These are phyloP conservation scores for Trichoderma atrobrunneum DNA, from an alignment of 2,329 filamentous ascomycete species.

Conservation along the genomic window DNA sequence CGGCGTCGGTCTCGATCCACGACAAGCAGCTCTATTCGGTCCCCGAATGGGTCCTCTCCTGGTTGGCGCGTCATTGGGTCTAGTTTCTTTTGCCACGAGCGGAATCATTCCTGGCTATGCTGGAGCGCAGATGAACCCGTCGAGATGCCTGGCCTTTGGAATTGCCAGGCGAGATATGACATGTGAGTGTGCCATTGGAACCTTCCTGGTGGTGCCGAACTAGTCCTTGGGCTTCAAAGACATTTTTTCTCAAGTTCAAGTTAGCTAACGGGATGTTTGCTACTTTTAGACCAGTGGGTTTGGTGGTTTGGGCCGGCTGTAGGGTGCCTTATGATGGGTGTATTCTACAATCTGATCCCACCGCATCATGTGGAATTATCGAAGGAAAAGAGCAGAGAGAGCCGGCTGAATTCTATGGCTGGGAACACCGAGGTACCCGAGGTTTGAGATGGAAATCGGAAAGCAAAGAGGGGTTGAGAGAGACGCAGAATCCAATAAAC, in stretches of 20 bases:
- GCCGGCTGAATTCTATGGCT: neutral
- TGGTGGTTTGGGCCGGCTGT: constrained; percentile 37
- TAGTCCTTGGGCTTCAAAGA: neutral
- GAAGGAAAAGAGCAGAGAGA: neutral
- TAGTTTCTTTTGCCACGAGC: constrained; percentile 37
- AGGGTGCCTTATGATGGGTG: constrained; percentile 28
- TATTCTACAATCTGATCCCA: constrained; percentile 32
- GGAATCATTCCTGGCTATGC: constrained; percentile 40
- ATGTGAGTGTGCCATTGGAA: constrained; percentile 20
- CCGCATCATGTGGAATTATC: constrained; percentile 26
- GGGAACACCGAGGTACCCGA: neutral
- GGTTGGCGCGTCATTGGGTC: constrained; percentile 41
- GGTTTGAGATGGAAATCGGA: neutral
- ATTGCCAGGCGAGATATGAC: constrained; percentile 33
- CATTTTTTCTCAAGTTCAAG: neutral
- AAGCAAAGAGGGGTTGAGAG: neutral
- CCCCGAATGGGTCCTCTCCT: constrained; percentile 48
- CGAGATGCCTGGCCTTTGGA: constrained; percentile 44
- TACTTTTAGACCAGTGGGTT: constrained; percentile 33
- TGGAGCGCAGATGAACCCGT: constrained; percentile 44
- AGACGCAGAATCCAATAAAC: neutral
- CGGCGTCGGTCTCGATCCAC: constrained; percentile 52
- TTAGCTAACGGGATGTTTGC: neutral
- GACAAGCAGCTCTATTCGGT: constrained; percentile 48
- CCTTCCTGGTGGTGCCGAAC: accelerated